A percentile compares a stretch with the other conserved stretches of the same genome.
Conservation (phyloP, 108 stramenopile species). For the Cylindrotheca closterium region DNA sequence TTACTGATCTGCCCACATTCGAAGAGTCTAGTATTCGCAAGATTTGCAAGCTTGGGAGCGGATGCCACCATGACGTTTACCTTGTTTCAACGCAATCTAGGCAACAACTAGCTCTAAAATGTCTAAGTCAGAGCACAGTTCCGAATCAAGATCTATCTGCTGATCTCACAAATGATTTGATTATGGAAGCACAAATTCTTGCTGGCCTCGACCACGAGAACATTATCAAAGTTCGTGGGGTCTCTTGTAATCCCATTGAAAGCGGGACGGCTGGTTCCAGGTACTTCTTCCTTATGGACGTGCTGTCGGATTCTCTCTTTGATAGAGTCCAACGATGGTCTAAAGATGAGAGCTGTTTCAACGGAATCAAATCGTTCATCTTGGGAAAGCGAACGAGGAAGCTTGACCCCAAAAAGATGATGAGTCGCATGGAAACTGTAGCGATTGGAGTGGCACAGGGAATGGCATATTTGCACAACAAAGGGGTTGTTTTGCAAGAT, state of each 20-base stretch:
- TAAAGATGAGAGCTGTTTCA: not conserved
- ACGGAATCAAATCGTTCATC: not conserved
- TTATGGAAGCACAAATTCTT: constrained; percentile 17
- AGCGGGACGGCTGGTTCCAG: not conserved
- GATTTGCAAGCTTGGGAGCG: constrained; percentile 6
- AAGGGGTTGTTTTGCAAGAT: constrained; percentile 13
- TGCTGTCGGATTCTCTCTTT: constrained; percentile 3
- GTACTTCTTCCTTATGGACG: constrained; percentile 11
- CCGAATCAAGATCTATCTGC: not conserved
- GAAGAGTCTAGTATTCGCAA: not conserved
- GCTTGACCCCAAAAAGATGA: not conserved
- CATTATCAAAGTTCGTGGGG: constrained; percentile 16
- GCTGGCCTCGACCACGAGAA: constrained; percentile 21
- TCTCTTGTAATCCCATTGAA: constrained; percentile 1
- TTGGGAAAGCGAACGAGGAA: not conserved
- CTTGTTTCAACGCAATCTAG: not conserved
- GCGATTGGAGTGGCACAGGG: constrained; percentile 18
- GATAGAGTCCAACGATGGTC: constrained; percentile 9
- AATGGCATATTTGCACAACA: constrained; percentile 19
- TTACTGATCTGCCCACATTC: too few relatives aligned
- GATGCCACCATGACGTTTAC: constrained; percentile 11
- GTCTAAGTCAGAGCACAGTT: not conserved
- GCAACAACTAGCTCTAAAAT: not conserved
- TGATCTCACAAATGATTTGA: constrained; percentile 10
- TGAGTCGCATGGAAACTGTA: constrained; percentile 8